phyloP scores from a whole-genome alignment of 1,284 basidiomycete genomes.

The Meripilus lineatus region DNA sequence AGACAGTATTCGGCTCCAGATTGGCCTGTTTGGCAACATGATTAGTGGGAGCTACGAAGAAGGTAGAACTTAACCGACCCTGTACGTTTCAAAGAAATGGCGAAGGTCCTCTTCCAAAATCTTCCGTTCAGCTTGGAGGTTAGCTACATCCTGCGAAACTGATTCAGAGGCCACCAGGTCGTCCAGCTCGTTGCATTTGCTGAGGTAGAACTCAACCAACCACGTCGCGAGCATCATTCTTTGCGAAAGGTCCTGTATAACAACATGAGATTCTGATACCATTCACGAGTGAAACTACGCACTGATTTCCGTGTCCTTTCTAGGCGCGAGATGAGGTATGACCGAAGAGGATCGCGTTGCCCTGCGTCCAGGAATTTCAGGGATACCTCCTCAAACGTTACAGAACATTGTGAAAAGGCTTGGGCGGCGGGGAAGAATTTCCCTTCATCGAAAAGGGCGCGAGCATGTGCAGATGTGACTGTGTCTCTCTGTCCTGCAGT shows the following conservation, averaged over 20 bases:
- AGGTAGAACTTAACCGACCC: conserved; percentile 38
- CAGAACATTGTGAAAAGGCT: conserved; percentile 85
- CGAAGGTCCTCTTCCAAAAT: conserved; percentile 91
- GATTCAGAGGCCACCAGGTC: conserved; percentile 85
- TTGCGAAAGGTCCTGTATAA: conserved; percentile 80
- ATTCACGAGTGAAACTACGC: conserved; percentile 19
- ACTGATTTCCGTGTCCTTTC: conserved; percentile 80
- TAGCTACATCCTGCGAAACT: conserved; percentile 82
- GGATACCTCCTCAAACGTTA: conserved; percentile 89
- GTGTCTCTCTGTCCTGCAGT: conserved; percentile 82
- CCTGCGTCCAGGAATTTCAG: conserved; percentile 87
- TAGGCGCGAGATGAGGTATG: conserved; percentile 85
- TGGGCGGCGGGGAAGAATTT: conserved; percentile 91
- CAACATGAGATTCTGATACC: not conserved
- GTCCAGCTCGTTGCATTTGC: conserved; percentile 95
- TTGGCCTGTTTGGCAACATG: conserved; percentile 48
- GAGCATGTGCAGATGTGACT: conserved; percentile 83
- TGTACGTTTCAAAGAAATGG: conserved; percentile 91
- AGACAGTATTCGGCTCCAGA: conserved; percentile 81
- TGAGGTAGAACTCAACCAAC: conserved; percentile 96
- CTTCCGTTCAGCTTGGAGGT: conserved; percentile 73
- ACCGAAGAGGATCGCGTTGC: conserved; percentile 90
- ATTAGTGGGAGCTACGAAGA: conserved; percentile 5
- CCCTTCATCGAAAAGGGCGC: conserved; percentile 77
- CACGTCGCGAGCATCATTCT: conserved; percentile 98